Percentiles rank a stretch among this genome's conserved stretches.
These are phyloP conservation scores for Podaxis sp. DNA, from an alignment of 768 basidiomycete genomes.

Conservation along the genomic window DNA sequence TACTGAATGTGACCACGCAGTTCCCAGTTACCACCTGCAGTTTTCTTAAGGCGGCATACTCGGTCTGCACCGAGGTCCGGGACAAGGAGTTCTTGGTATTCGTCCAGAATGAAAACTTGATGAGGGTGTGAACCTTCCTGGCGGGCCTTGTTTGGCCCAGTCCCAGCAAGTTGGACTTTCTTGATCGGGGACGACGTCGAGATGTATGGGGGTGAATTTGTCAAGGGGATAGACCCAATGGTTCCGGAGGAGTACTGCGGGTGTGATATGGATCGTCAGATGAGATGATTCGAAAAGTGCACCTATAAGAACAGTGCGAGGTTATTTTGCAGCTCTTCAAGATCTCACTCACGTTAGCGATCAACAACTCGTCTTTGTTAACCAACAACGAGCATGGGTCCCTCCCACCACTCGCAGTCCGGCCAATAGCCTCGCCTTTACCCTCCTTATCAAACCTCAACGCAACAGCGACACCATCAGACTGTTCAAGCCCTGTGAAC, in stretches of 20 bases:
- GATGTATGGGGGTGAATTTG: slow-evolving; percentile 46
- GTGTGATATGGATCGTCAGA: not conserved
- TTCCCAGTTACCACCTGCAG: slow-evolving; percentile 44
- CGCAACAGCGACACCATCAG: slow-evolving; percentile 62
- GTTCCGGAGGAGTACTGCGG: slow-evolving; percentile 69
- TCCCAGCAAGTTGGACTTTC: slow-evolving; percentile 45
- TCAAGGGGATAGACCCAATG: slow-evolving; percentile 56
- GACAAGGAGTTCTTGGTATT: slow-evolving; percentile 59
- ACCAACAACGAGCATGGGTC: slow-evolving; percentile 68
- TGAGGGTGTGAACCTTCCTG: slow-evolving; percentile 80
- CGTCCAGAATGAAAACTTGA: slow-evolving; percentile 55
- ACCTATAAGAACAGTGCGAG: not conserved
- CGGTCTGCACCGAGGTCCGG: slow-evolving; percentile 78
- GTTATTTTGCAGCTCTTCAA: not conserved
- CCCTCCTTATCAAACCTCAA: slow-evolving; percentile 58
- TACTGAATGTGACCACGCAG: slow-evolving; percentile 47
- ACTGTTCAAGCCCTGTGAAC: slow-evolving; percentile 65
- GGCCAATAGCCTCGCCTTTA: slow-evolving; percentile 49
- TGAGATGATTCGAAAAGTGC: not conserved
- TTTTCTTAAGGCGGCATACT: slow-evolving; percentile 55
- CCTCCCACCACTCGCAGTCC: slow-evolving; percentile 52
- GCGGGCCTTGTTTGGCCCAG: slow-evolving; percentile 64
- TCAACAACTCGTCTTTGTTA: slow-evolving; percentile 54
- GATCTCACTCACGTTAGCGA: slow-evolving; percentile 63
- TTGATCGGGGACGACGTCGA: slow-evolving; percentile 26